Conservation (phyloP, 2,329 filamentous ascomycete species). For the Diplodia scrobiculata region DNA sequence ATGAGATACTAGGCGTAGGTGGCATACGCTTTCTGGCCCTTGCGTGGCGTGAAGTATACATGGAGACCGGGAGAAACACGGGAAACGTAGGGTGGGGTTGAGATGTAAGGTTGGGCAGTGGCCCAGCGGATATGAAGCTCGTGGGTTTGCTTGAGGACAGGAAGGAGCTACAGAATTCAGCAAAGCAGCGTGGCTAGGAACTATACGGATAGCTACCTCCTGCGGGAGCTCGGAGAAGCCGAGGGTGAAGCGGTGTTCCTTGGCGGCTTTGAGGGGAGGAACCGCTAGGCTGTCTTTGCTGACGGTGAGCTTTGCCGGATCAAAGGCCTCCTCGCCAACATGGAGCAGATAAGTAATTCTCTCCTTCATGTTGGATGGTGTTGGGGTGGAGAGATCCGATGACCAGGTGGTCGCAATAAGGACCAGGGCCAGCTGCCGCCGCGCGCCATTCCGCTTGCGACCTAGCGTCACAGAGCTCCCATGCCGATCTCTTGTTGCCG, state of each 20-base stretch:
- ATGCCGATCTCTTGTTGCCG: background rate
- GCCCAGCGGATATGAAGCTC: conserved; percentile 81
- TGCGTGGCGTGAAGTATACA: conserved; percentile 69
- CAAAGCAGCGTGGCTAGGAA: background rate
- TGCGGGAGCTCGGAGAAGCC: conserved; percentile 71
- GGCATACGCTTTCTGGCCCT: conserved; percentile 35
- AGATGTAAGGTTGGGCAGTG: conserved; percentile 59
- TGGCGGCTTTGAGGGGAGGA: conserved; percentile 64
- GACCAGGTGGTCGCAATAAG: conserved; percentile 26
- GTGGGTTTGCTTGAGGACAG: conserved; percentile 64
- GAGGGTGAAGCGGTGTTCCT: conserved; percentile 79
- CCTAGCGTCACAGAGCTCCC: conserved; percentile 13
- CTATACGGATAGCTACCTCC: conserved; percentile 52
- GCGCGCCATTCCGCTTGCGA: background rate
- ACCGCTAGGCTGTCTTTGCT: conserved; percentile 58
- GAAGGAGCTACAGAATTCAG: conserved; percentile 54
- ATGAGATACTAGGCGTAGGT: background rate
- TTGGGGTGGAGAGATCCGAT: conserved; percentile 4
- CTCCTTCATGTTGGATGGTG: conserved; percentile 63
- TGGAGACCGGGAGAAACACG: conserved; percentile 79
- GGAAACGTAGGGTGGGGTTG: conserved; percentile 71
- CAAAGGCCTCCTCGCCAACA: conserved; percentile 55
- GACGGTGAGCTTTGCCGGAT: conserved; percentile 65
- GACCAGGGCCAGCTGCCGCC: background rate
- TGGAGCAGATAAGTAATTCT: conserved; percentile 75